Percentiles rank a stretch among this genome's conserved stretches.
phyloP scores from a whole-genome alignment of 2,329 filamentous ascomycete species.

The Pestalotiopsis sp. region DNA sequence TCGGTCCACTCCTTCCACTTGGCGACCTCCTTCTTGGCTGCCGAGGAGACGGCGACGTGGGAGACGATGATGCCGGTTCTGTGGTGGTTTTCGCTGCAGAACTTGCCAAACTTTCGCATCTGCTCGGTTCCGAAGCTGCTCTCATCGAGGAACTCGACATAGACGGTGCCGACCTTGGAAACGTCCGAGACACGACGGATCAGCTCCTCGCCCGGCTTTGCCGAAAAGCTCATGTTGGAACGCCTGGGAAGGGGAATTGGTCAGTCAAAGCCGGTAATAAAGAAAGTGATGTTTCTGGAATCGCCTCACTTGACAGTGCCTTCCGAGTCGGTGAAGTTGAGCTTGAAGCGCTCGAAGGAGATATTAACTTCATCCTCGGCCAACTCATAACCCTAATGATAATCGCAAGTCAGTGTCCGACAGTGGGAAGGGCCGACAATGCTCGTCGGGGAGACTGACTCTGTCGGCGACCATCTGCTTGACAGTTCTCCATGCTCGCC shows the following conservation, averaged over 20 bases:
- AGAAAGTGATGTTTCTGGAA: neutral
- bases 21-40: constrained; percentile 84
- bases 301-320: constrained; percentile 73
- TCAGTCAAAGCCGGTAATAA: neutral
- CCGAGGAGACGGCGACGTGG: constrained; percentile 77
- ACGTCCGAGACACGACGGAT: constrained; percentile 79
- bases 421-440: neutral
- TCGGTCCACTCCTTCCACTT: constrained; percentile 75
- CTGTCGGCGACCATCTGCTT: constrained; percentile 90
- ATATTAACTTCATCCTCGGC: constrained; percentile 88
- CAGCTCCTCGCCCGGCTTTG: constrained; percentile 83
- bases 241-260: constrained; percentile 57
- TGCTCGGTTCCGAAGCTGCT: constrained; percentile 85
- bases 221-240: constrained; percentile 83
- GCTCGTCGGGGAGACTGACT: neutral
- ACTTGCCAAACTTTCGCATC: constrained; percentile 85
- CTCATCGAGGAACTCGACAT: constrained; percentile 86
- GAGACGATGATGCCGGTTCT: constrained; percentile 91
- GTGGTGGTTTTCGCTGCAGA: constrained; percentile 78
- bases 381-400: constrained; percentile 82
- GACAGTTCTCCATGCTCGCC: constrained; percentile 91
- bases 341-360: constrained; percentile 78
- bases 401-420: constrained; percentile 21
- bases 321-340: constrained; percentile 70
- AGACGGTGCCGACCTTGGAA: constrained; percentile 83